Evolutionary conservation across 2,329 filamentous ascomycete species (phyloP), one percentile per base, ranked within the genome.

Genomic region (Alternaria metachromatica): DNA sequence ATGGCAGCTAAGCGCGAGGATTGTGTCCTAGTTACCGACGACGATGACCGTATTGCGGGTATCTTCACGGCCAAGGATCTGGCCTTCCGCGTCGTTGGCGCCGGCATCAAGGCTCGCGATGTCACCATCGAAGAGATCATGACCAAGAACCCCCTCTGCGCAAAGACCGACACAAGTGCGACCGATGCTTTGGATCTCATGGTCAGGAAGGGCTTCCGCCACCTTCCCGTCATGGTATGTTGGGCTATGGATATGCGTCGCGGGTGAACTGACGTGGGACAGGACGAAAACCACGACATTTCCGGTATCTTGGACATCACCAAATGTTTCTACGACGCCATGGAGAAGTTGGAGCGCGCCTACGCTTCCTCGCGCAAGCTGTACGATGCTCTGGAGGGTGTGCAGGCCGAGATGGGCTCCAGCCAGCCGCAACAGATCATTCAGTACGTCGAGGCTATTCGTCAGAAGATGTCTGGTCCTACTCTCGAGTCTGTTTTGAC

Each of bases 61-160:
- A 99, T 99, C 80, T 99, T 99, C 81, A 99, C 96, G 1, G 96
- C 96, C 71, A 99, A 99, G 85, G 96, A 99, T 85, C 86, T 99
- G 78, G 96, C 96, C 18, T 99, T 98, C 85, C 90, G 96, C 62
- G 96, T 99, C 11, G 95, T 99, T 25, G 96, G 95, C 60, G 89
- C 90, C 60, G 96, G 96, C 26, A 87, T 94, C 76, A 97, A 97
- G 84, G 92, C 96, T 30, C 91, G 89, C 80, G 93, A 90, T 78
- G 89, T 98, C 73, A 97, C 93, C 21, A 97, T 99, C 78, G 92
- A 94, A 71, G 94, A 98, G 78, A 99, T 99, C 81, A 99, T 99
- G 96, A 99, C 96, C 79, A 97, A 98, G 86, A 99, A 99, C 84
- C 96, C 96, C 11, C 88, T 99, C 15, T 99, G 96, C 80, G 96